Base-by-base conservation (phyloP, 225 moss, liverwort and hornwort genomes). In the Bryoerythrophyllum caledonicum region DNA sequence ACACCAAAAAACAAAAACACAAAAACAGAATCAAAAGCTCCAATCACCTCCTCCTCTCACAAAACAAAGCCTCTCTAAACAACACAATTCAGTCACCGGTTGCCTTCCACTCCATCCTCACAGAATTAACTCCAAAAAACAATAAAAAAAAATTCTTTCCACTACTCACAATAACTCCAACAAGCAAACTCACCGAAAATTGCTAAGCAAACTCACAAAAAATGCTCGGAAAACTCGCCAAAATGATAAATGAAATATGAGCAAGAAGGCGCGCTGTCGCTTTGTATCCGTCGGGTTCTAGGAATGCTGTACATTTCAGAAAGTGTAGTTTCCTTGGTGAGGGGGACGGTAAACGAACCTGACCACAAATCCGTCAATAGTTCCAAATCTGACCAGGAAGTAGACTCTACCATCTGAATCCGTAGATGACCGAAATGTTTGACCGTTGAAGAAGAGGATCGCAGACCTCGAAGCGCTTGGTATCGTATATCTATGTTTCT, bases 221-320 rank as follows among this genome's bases (percentile, higher is more conserved):
- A 60, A 60, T 60, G 24, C 57, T 24, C 48, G 4, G 34, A 34
- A 35, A 61, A 34, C 20, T 40, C 38, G 34, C 35, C 11, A 37
- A 63, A 64, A 43, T 24, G 19, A 3, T 17, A 49, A n/a, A 16
- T 65, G 65, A 52, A 65, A 61, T 72, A 24, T 46, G 35, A 10
- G 21, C 34, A 38, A 55, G 68, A 30, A 28, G 55, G 14, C 16
- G 32, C 24, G 25, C 76, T 49, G 38, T 68, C 27, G 17, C 76
- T 83, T 83, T 79, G 76, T 83, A 80, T 76, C 76, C 63, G 34
- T 59, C 8, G 2, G 23, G 30, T 76, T 83, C 75, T 79, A 79
- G 17, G 46, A 10, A 3, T 0, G 0, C 2, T 7, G 8, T 68
- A 62, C 54, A 77, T 63, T 37, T 17, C 4, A n/a, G n/a, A 9